Evolutionary conservation across 2,329 filamentous ascomycete genomes (phyloP).

Genomic region (Chlorencoelia australis): DNA sequence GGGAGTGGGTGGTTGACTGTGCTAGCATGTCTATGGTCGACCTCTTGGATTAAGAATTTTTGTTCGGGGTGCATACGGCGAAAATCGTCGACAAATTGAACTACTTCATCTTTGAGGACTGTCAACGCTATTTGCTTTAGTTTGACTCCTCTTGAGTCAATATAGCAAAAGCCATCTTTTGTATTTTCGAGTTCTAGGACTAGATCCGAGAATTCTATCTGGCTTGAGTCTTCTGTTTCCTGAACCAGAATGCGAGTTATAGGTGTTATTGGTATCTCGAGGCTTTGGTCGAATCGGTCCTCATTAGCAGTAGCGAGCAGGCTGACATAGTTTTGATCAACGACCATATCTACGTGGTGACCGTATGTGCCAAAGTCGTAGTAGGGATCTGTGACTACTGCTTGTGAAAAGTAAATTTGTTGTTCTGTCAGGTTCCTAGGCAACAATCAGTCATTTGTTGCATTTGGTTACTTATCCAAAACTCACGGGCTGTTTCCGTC

Average conservation of each 20-base stretch:
- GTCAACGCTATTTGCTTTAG: background rate
- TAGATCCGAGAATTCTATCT: background rate
- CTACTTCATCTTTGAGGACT: background rate
- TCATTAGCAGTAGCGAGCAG: constrained; percentile 3
- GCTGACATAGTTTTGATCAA: constrained; percentile 3
- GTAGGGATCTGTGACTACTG: constrained; percentile 1
- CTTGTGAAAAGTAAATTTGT: constrained; percentile 7
- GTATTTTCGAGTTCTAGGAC: background rate
- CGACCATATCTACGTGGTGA: constrained; percentile 1
- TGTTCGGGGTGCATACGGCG: background rate
- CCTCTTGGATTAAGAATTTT: background rate
- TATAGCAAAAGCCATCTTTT: background rate
- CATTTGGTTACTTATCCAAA: background rate
- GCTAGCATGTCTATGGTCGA: too few relatives aligned
- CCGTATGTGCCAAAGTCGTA: background rate
- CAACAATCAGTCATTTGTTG: too few relatives aligned
- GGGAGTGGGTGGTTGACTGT: too few relatives aligned
- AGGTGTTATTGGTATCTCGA: constrained; percentile 4
- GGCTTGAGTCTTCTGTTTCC: background rate
- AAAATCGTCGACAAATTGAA: background rate
- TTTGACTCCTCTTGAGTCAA: background rate
- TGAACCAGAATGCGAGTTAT: constrained; percentile 1
- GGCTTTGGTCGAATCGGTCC: constrained; percentile 7
- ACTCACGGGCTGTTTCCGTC: background rate
- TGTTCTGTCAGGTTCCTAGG: too few relatives aligned